Base-by-base conservation (phyloP, 495 filamentous ascomycete species). In the Podospora pseudocomata region DNA sequence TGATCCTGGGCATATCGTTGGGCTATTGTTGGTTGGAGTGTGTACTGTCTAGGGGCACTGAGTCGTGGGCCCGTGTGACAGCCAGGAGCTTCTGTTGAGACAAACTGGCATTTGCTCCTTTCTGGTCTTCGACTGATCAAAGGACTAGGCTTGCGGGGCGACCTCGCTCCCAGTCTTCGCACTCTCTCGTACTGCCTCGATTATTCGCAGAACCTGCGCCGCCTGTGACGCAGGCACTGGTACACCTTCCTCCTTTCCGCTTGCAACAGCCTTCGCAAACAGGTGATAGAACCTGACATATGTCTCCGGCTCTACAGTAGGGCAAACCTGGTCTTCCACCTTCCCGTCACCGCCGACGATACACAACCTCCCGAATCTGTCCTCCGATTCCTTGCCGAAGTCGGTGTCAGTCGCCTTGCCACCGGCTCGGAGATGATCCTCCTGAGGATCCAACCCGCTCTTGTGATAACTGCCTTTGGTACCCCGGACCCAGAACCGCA, bases 381-480 rank as follows among this genome's bases (percentile, higher is more conserved):
- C 75, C 65, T 80, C 78, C 20, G 69, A 81, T 76, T 96, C 92
- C 20, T 84, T 73, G 1, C 90, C 93, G 72, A 91, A 96, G 5
- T 76, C 83, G 5, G 79, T 77, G 65, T 93, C 89, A 5, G 83
- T 84, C 20, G 90, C 87, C 77, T 81, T 86, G 71, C 87, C 75
- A 0, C 92, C 93, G 2, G 81, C 84, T 77, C 88, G 89, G 55
- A 96, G 82, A 71, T 94, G 91, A 56, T 91, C 89, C 78, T 97
- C 93, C 79, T 97, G 93, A 34, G 87, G 80, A 79, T 96, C 93
- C 0, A 95, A 78, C 67, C 91, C 86, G 73, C 79, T 87, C 83
- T 96, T 96, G 79, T 87, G 90, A 75, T 88, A 97, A 72, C 89
- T 92, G 1, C 90, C 93, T 75, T 92, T 88, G 5, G 88, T 87